Base-by-base conservation (phyloP, 495 filamentous ascomycete genomes). In the Opeltia flavorubescens region DNA sequence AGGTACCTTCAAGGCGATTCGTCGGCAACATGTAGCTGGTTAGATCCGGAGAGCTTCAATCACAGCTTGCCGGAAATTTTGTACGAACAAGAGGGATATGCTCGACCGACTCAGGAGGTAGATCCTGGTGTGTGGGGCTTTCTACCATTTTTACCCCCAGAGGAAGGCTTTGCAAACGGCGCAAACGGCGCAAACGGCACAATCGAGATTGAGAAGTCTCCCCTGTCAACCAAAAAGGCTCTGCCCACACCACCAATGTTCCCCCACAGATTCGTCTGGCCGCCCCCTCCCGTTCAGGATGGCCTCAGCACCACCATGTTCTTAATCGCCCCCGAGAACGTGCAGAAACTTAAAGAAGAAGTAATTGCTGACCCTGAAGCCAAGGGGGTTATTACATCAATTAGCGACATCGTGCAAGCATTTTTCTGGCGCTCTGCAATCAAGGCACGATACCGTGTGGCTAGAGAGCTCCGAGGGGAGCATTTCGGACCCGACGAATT, bases 381-480 rank as follows among this genome's bases (percentile, higher is more conserved):
- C 13, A 49, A 60, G 26, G 53, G 40, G 9, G 34, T 18, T 13
- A 47, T 52, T 15, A 42, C 30, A 33, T 59, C 59, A 6, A 50
- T 57, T 29, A 61, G 50, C 47, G 59, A 62, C 43, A 57, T 61
- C 25, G 28, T 60, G 0, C 56, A 59, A 44, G 59, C 58, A 5
- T 61, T 64, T 45, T 52, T 62, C 17, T 64, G 62, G 62, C 62
- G 58, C 36, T 46, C 58, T n/a, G 47, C 51, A 12, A 59, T 61
- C 25, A 57, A 49, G 34, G 56, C 59, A n/a, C 54, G 62, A 39
- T 61, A 60, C 43, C 57, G 49, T 15, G 54, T 61, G 25, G 58
- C 58, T 2, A 61, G 43, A 30, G 54, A 61, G n/a, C 42, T 59
- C 7, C 57, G 48, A 1, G 48, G 50, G 28, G 27, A 55, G 44